These are phyloP conservation scores for Cutaneotrichosporon spelunceum DNA, from an alignment of 1,284 basidiomycete species.

Conservation along the genomic window DNA sequence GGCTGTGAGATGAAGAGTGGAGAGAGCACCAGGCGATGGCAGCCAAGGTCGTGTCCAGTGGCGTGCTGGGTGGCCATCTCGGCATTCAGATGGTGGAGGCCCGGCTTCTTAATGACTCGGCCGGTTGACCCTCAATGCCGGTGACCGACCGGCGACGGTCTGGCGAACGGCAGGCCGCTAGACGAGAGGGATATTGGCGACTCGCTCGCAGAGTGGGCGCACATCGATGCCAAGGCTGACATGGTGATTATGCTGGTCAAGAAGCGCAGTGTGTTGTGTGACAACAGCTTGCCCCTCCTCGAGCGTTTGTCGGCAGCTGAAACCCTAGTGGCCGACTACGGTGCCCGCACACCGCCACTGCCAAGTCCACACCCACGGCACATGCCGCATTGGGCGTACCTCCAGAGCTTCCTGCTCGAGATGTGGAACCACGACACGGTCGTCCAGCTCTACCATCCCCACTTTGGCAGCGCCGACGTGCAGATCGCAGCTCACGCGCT, in stretches of 20 bases:
- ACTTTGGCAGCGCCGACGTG: neutral
- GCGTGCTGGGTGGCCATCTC: neutral
- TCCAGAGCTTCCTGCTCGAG: neutral
- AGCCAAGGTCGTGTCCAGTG: neutral
- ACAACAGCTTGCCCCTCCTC: neutral
- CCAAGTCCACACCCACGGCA: neutral
- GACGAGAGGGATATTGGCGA: neutral
- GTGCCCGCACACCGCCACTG: neutral
- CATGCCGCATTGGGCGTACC: conserved; percentile 8
- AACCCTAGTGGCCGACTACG: neutral
- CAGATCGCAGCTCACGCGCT: neutral
- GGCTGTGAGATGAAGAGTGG: neutral
- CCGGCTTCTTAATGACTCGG: neutral
- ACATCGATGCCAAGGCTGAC: conserved; percentile 9
- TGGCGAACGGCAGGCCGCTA: neutral
- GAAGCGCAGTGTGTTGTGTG: neutral
- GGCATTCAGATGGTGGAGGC: too few species aligned
- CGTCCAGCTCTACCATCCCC: conserved; percentile 4
- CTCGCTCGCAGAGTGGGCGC: conserved; percentile 1
- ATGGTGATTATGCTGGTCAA: neutral
- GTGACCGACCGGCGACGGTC: neutral
- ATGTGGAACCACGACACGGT: neutral
- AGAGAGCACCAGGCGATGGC: neutral
- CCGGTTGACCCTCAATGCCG: neutral
- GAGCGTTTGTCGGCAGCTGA: neutral